Percentiles rank a stretch among this genome's conserved stretches.
These are phyloP conservation scores for Actinomucor elegans DNA, from an alignment of 371 early-diverging fungal species.

Conservation along the genomic window DNA sequence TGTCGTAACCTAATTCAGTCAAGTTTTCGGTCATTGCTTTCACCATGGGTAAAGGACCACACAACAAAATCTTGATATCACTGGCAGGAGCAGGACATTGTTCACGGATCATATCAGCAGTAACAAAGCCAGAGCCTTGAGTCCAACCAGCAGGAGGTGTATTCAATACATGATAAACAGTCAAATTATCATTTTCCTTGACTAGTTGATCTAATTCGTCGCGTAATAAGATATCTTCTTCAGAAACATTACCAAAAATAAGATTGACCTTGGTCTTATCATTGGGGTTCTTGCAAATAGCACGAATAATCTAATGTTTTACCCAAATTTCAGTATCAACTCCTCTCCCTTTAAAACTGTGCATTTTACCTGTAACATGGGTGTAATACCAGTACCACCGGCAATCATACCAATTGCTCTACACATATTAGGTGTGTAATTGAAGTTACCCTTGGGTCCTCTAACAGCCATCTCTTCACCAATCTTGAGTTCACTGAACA, in stretches of 20 bases:
- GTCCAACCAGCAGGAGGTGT: slow-evolving; percentile 82
- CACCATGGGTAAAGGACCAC: slow-evolving; percentile 95
- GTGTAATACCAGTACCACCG: slow-evolving; percentile 93
- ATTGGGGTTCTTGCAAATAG: slow-evolving; percentile 78
- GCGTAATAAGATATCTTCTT: slow-evolving; percentile 87
- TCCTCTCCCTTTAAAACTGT: background rate
- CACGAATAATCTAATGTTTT: slow-evolving; percentile 68
- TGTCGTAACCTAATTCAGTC: slow-evolving; percentile 71
- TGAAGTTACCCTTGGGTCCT: slow-evolving; percentile 90
- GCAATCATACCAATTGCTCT: slow-evolving; percentile 89
- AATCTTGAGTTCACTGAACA: slow-evolving; percentile 64
- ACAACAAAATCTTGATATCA: slow-evolving; percentile 87
- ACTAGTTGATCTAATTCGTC: slow-evolving; percentile 83
- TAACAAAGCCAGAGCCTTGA: slow-evolving; percentile 88
- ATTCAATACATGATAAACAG: slow-evolving; percentile 85
- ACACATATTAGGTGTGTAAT: slow-evolving; percentile 78
- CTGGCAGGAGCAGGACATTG: slow-evolving; percentile 75
- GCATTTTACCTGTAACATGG: slow-evolving; percentile 65
- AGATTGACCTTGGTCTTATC: slow-evolving; percentile 84
- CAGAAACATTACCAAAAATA: slow-evolving; percentile 89
- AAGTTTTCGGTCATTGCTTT: slow-evolving; percentile 79
- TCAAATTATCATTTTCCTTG: slow-evolving; percentile 76
- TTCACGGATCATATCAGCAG: slow-evolving; percentile 76
- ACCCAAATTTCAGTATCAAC: background rate
- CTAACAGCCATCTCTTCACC: slow-evolving; percentile 76